These are phyloP conservation scores for Lophiotrema nucula DNA, from an alignment of 495 filamentous ascomycete species.

Conservation along the genomic window DNA sequence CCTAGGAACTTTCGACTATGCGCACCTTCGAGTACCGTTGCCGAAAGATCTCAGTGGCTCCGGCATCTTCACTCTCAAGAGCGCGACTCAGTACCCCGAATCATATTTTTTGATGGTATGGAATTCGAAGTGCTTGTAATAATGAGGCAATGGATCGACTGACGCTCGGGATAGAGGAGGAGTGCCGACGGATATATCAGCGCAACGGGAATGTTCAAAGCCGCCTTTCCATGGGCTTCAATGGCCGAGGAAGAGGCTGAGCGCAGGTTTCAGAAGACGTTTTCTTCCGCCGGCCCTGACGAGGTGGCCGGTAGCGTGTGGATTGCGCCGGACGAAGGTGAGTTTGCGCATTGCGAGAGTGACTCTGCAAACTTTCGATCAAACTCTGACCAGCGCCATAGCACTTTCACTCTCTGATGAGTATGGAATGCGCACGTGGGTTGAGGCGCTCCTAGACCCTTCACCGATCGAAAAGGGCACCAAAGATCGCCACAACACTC, in stretches of 20 bases:
- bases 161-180: conserved; percentile 58
- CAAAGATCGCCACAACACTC: conserved; percentile 47
- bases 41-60: conserved; percentile 82
- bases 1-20: conserved; percentile 88
- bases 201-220: conserved; percentile 99
- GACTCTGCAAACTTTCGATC: conserved; percentile 15
- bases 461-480: conserved; percentile 59
- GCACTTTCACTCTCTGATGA: conserved; percentile 83
- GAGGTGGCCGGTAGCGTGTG: conserved; percentile 97
- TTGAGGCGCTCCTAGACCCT: conserved; percentile 82
- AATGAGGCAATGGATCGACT: conserved; percentile 13
- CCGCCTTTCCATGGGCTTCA: conserved; percentile 91
- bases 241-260: conserved; percentile 80
- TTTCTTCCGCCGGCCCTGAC: conserved; percentile 74
- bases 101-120: conserved; percentile 94
- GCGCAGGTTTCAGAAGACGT: conserved; percentile 77
- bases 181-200: conserved; percentile 93
- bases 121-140: not conserved
- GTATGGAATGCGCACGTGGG: conserved; percentile 80
- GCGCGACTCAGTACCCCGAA: conserved; percentile 58
- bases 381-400: no score
- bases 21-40: conserved; percentile 85
- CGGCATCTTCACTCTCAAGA: conserved; percentile 79
- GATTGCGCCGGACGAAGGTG: conserved; percentile 82
- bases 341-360: conserved; percentile 30